These are phyloP conservation scores for Cercospora sp. DNA, from an alignment of 2,329 filamentous ascomycete species.

Conservation along the genomic window DNA sequence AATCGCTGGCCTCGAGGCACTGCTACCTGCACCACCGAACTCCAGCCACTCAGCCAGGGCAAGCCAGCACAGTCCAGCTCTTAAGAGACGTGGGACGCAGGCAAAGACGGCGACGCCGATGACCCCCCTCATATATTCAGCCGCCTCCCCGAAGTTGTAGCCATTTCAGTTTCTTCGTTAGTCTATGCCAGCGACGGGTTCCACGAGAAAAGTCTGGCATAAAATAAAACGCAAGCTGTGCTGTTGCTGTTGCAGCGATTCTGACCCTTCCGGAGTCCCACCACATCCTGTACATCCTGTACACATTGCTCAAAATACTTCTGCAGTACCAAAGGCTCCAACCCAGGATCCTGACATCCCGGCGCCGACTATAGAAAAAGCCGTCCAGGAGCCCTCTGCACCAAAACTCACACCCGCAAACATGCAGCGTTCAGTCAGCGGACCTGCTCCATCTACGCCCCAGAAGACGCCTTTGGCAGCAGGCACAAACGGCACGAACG, in stretches of 20 bases:
- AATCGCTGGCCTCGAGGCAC: background rate
- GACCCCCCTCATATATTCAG: background rate
- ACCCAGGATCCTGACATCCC: background rate
- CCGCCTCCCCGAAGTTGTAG: background rate
- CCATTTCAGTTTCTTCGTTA: background rate
- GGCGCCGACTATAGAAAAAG: background rate
- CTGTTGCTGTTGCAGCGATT: constrained; percentile 9
- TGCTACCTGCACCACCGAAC: constrained; percentile 7
- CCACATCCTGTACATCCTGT: background rate
- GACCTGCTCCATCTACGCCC: constrained; percentile 5
- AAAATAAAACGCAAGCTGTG: constrained; percentile 14
- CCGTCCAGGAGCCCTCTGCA: background rate
- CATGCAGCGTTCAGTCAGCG: constrained; percentile 14
- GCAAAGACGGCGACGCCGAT: background rate
- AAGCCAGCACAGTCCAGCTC: background rate
- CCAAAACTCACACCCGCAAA: background rate
- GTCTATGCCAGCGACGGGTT: background rate
- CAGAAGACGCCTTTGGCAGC: constrained; percentile 5
- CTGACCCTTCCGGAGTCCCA: background rate
- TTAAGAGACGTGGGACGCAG: background rate
- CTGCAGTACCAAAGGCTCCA: background rate
- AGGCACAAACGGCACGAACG: constrained; percentile 16
- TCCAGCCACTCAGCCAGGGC: constrained; percentile 10
- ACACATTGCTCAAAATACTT: background rate
- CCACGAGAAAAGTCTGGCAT: constrained; percentile 4